These are phyloP conservation scores for Dictyostelium intermedium DNA, from an alignment of 78 protist genomes.

Conservation along the genomic window DNA sequence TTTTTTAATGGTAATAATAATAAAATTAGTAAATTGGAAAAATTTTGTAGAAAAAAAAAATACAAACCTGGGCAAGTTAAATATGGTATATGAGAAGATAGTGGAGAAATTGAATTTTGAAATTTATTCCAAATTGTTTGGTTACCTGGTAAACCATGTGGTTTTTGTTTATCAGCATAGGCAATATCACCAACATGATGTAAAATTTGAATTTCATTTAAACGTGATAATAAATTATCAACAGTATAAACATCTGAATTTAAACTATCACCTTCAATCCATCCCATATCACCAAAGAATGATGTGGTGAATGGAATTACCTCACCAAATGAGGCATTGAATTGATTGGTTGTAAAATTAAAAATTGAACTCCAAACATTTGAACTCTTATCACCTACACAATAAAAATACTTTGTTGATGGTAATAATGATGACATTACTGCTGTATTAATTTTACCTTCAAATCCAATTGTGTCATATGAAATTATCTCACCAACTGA, in stretches of 20 bases:
- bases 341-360: slow-evolving; percentile 7
- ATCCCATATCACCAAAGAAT: slow-evolving; percentile 60
- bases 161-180: slow-evolving; percentile 17
- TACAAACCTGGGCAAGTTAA: slow-evolving; percentile 7
- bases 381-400: slow-evolving; percentile 17
- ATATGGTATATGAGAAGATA: background rate
- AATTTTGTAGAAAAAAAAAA: background rate
- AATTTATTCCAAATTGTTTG: slow-evolving; percentile 45
- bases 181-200: slow-evolving; percentile 66
- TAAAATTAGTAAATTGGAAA: background rate
- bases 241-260: background rate
- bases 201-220: background rate
- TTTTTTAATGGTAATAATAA: background rate
- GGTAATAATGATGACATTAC: background rate
- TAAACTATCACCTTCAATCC: background rate
- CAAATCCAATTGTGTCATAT: background rate
- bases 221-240: background rate
- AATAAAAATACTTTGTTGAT: slow-evolving; percentile 2
- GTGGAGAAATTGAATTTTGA: background rate
- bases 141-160: background rate
- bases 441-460: background rate
- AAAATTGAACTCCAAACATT: background rate
- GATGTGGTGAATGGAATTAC: background rate
- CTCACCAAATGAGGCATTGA: background rate
- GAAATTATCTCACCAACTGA: background rate